These are phyloP conservation scores for Chaetomium fimeti DNA, from an alignment of 495 filamentous ascomycete genomes.

Conservation along the genomic window DNA sequence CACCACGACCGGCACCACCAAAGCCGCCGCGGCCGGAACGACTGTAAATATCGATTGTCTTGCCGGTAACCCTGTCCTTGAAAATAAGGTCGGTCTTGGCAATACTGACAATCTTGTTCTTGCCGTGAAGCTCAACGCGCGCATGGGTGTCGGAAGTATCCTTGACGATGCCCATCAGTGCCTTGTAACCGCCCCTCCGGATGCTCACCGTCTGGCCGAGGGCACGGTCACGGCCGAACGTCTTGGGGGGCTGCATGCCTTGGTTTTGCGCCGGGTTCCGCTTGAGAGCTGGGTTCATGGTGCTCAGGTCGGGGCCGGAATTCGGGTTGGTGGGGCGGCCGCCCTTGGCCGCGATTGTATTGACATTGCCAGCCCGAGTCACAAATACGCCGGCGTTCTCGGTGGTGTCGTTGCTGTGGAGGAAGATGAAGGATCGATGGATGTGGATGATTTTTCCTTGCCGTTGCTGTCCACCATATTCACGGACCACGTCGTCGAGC, in stretches of 20 bases:
- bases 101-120: slow-evolving; percentile 81
- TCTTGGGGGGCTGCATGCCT: slow-evolving; percentile 74
- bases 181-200: slow-evolving; percentile 81
- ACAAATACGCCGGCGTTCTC: slow-evolving; percentile 93
- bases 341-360: slow-evolving; percentile 87
- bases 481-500: slow-evolving; percentile 85
- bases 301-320: slow-evolving; percentile 69
- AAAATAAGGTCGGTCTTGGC: slow-evolving; percentile 72
- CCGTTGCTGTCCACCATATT: slow-evolving; percentile 78
- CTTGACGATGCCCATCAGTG: slow-evolving; percentile 90
- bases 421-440: slow-evolving; percentile 81
- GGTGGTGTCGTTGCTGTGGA: slow-evolving; percentile 75
- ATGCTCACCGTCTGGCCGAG: slow-evolving; percentile 90
- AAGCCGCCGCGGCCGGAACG: slow-evolving; percentile 50
- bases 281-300: slow-evolving; percentile 91
- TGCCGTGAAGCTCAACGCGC: slow-evolving; percentile 88
- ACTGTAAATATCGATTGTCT: slow-evolving; percentile 65
- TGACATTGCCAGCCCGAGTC: slow-evolving; percentile 77
- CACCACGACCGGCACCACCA: slow-evolving; percentile 30
- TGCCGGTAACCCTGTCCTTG: slow-evolving; percentile 79
- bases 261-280: slow-evolving; percentile 50
- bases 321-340: slow-evolving; percentile 63
- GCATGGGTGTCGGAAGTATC: slow-evolving; percentile 82
- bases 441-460: slow-evolving; percentile 90
- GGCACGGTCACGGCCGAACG: slow-evolving; percentile 76